Base-by-base conservation (phyloP, 371 early-diverging fungal genomes). In the Mortierella sp. region DNA sequence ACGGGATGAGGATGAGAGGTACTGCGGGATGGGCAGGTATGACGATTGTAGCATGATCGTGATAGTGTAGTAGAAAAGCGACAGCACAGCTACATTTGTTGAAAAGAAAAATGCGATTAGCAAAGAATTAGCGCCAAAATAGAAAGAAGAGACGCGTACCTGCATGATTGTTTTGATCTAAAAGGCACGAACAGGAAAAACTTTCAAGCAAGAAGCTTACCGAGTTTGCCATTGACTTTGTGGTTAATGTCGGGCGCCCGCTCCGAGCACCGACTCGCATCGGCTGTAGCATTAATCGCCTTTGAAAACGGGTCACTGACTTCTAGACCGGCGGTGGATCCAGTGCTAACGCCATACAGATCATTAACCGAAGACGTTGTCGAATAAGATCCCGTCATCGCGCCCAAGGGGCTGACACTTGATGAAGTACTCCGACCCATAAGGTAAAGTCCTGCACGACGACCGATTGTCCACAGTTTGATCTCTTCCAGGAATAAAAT, bases 11-110 rank as follows among this genome's bases (percentile, higher is more conserved):
- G 85, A 79, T 5, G 76, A 77, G 19, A 81, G 74, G 71, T 76
- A 79, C 63, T 79, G 85, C 8, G 85, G 79, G n/a, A 79, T 85
- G 9, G 85, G 85, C 2, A 85, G 77, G 31, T 78, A 85, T 0
- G 85, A 79, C 2, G 85, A 81, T 77, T 85, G 85, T 0, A 85
- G 75, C 85, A 85, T 81, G 38, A 85, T 76, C 24, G 82, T 85
- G 38, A 85, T 85, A 7, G 85, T 85, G 34, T 85, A 85, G 63
- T 85, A 85, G 44, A 72, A 76, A 78, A 85, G 79, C 8, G 74
- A 76, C 74, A 84, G 21, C 38, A 81, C 72, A 21, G 71, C 81
- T 84, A 72, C 14, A 50, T 14, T 50, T 50, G 14, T 13, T 3
- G 2, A 1, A 42, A 21, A 0, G 9, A 31, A 45, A 50, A 19